Base-by-base conservation (phyloP, 495 filamentous ascomycete species). In the Aspergillus nanangensis region DNA sequence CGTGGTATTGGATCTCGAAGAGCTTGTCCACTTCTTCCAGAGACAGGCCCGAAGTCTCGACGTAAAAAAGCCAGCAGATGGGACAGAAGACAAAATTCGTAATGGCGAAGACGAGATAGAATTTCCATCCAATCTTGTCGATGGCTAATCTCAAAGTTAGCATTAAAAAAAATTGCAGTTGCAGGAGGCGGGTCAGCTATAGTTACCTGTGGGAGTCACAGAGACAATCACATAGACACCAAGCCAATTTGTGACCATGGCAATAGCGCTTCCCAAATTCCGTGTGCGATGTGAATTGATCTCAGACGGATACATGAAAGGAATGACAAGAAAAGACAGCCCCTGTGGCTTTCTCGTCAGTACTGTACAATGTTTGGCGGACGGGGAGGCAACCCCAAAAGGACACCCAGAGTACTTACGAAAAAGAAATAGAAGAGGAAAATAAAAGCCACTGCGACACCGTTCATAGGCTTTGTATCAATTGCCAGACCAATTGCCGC, bases 11-110 rank as follows among this genome's bases (percentile, higher is more conserved):
- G n/a, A n/a, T n/a, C n/a, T n/a, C n/a, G n/a, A n/a, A n/a, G n/a
- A n/a, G n/a, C n/a, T n/a, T 29, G 25, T 68, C 65, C 22, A 71
- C 53, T 18, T 69, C 52, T 49, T 73, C 66, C 7, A 71, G 44
- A 1, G 51, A 57, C 8, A 47, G 53, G 17, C 54, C 47, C 0
- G 49, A 41, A 2, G 63, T 71, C 52, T 70, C 65, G 1, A 53
- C 44, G 46, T 57, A 61, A 44, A 69, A 66, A 22, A 48, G 55
- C 36, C 56, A 64, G 18, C 65, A 51, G 18, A 63, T 42, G n/a
- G 60, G 59, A 8, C 63, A 36, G 38, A 63, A 64, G 4, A 33
- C 14, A 11, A 55, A 45, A 45, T 69, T 67, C 20, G 65, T 39
- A 10, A 64, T 47, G 9, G 56, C 55, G 34, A 52, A 70, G 39